Base-by-base conservation (phyloP, 495 filamentous ascomycete species). In the Lepidopterella palustris region DNA sequence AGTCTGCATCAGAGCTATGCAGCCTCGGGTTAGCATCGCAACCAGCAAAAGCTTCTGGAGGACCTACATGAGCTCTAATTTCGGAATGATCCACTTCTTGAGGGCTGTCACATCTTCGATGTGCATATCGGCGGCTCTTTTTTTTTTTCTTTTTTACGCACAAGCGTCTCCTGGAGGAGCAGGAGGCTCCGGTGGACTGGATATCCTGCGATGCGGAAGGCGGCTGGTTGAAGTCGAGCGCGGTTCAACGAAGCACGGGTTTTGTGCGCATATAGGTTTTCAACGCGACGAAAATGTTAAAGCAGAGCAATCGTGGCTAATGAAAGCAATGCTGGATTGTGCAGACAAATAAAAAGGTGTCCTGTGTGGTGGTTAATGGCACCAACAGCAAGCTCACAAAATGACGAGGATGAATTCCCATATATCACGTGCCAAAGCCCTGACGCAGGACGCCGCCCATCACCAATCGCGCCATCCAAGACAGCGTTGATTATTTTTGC, bases 1-100 rank as follows among this genome's bases (percentile, higher is more conserved):
- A 85, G 71, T 98, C 93, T 49, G 92, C 93, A 72, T 97, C 93
- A 13, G 91, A 95, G 57, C 90, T 96, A 65, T n/a, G n/a, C n/a
- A 28, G 29, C 20, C 18, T 42, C 25, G 21, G 32, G 13, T 67
- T 47, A 63, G 64, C 47, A n/a, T 8, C 8, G n/a, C 13, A 15
- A 23, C 42, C 11, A 48, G 45, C n/a, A 28, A 48, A 23, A 5
- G 57, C 35, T 20, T 18, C 18, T n/a, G 26, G 32, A 28, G 3
- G 21, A 76, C 87, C 67, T 79, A 95, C 91, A 93, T 95, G 67
- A 92, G 86, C 71, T 95, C 92, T 20, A 98, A 78, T 60, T 89
- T 86, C 74, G 85, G 89, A 53, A 95, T 86, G 60, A 97, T 87
- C 91, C 91, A 98, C 55, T 76, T 79, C 78, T 95, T 95, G 54